Evolutionary conservation across 2,329 filamentous ascomycete genomes (phyloP).

Genomic region (Cladosporium sp.): DNA sequence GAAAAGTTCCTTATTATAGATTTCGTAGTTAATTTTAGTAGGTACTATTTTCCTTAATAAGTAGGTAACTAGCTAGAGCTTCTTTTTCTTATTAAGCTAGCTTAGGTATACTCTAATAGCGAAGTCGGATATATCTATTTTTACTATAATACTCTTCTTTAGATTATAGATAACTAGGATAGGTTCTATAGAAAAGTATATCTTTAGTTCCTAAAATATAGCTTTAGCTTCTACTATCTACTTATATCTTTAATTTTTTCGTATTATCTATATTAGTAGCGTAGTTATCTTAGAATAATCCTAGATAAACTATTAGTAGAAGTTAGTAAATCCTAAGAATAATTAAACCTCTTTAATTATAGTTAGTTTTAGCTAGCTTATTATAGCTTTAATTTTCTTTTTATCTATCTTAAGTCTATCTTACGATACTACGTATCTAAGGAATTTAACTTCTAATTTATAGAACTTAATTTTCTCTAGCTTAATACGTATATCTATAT

Average conservation of each 20-base stretch:
- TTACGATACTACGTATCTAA: conserved; percentile 23
- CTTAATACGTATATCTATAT: conserved; percentile 13
- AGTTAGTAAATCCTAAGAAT: neutral
- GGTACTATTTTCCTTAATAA: conserved; percentile 16
- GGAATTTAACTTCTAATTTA: conserved; percentile 26
- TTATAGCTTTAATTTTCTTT: neutral
- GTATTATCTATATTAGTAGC: neutral
- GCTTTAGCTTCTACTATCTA: neutral
- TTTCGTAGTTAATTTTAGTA: conserved; percentile 14
- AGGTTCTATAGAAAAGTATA: neutral
- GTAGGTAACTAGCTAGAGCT: conserved; percentile 16
- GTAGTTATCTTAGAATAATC: neutral
- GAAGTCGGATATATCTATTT: neutral
- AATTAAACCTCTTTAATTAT: neutral
- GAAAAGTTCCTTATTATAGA: conserved; percentile 17
- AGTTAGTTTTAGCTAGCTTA: neutral
- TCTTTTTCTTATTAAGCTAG: conserved; percentile 5
- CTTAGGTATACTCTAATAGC: conserved; percentile 11
- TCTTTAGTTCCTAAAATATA: neutral
- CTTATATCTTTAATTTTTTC: neutral
- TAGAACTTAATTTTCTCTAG: conserved; percentile 27
- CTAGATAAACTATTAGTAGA: neutral
- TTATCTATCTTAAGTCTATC: conserved; percentile 21
- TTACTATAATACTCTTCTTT: neutral
- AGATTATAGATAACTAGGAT: neutral